Evolutionary conservation across 768 basidiomycete genomes (phyloP).

Genomic region (Lyophyllum shimeji): DNA sequence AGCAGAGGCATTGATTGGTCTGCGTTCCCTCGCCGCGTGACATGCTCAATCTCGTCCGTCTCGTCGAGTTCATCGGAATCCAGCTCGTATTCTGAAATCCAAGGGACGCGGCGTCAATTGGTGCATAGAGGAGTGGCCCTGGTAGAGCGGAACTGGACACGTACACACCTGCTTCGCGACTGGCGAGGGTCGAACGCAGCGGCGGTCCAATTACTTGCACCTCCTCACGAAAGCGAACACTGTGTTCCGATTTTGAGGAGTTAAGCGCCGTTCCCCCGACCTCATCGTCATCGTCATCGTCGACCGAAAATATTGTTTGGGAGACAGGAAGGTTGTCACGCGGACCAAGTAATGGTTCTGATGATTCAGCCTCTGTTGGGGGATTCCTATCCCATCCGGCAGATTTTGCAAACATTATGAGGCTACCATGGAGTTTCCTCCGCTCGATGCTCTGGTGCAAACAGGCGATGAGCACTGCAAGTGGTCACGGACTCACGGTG

Average conservation of each 20-base stretch:
- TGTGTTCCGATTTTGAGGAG: constrained; percentile 36
- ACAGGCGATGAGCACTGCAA: background rate
- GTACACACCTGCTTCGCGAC: constrained; percentile 79
- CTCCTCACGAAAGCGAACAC: constrained; percentile 66
- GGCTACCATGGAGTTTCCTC: constrained; percentile 15
- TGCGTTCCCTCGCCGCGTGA: constrained; percentile 30
- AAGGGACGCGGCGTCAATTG: constrained; percentile 11
- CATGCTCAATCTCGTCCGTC: constrained; percentile 27
- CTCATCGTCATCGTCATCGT: constrained; percentile 55
- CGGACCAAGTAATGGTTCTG: constrained; percentile 59
- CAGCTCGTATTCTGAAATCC: constrained; percentile 69
- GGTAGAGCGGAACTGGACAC: constrained; percentile 16
- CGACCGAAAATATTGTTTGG: constrained; percentile 54
- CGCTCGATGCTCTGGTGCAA: no score
- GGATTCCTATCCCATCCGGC: constrained; percentile 27
- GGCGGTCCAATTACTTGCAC: constrained; percentile 69
- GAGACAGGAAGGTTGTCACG: constrained; percentile 37
- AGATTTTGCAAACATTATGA: constrained; percentile 26
- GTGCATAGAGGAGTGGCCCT: background rate
- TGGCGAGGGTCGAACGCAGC: constrained; percentile 68
- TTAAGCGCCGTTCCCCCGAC: constrained; percentile 33
- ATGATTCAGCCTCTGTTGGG: constrained; percentile 37
- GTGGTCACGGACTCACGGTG: no score
- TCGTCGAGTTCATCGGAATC: constrained; percentile 81
- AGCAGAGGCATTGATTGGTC: constrained; percentile 75